Percentiles rank a stretch among this genome's conserved stretches.
Conservation (phyloP, 345 rosid genomes). For the Syzygium aqueum region DNA sequence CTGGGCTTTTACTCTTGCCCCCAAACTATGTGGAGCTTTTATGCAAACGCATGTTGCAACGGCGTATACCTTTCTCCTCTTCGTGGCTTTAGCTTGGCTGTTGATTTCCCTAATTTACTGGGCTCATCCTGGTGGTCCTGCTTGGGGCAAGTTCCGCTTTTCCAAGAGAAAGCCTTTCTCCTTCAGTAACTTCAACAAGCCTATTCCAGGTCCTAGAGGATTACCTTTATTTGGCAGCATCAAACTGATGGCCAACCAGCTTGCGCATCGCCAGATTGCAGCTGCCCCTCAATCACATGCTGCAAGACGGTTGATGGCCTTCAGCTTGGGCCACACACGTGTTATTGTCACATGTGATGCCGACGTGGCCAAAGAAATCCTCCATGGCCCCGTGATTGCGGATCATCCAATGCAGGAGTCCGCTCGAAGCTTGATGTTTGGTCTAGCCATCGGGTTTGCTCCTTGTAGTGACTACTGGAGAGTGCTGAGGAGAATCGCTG, state of each 20-base stretch:
- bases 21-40: conserved; percentile 11
- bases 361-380: conserved; percentile 37
- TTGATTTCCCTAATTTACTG: conserved; percentile 18
- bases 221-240: conserved; percentile 40
- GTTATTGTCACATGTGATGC: conserved; percentile 28
- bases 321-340: conserved; percentile 38
- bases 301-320: conserved; percentile 38
- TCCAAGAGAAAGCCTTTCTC: background rate
- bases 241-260: conserved; percentile 21
- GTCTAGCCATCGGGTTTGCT: conserved; percentile 53
- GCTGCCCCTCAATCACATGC: conserved; percentile 12
- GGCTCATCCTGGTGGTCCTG: conserved; percentile 41
- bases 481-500: conserved; percentile 33
- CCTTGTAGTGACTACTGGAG: conserved; percentile 49
- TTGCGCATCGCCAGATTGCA: conserved; percentile 38
- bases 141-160: conserved; percentile 29
- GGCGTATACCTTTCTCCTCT: conserved; percentile 1
- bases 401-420: conserved; percentile 48
- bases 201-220: conserved; percentile 40
- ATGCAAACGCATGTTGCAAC: background rate
- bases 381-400: conserved; percentile 32
- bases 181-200: background rate
- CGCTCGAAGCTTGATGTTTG: conserved; percentile 36
- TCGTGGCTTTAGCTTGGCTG: conserved; percentile 11
- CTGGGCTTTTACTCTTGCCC: conserved; percentile 14